Percentiles rank a stretch among this genome's conserved stretches.
phyloP scores from a whole-genome alignment of 2,329 filamentous ascomycete species.

The Coniochaeta hoffmannii region DNA sequence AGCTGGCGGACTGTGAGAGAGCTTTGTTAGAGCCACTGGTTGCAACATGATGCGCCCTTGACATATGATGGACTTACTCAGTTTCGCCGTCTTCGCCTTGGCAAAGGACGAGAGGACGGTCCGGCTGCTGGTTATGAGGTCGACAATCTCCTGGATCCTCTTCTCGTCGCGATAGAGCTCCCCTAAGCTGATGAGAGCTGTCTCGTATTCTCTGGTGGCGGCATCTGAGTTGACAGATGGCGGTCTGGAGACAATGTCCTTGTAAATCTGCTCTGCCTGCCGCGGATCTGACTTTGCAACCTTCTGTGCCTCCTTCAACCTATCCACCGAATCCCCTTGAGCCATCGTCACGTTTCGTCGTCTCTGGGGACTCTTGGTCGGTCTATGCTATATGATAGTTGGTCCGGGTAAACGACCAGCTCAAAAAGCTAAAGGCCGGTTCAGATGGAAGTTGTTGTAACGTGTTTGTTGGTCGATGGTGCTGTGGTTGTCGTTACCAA shows the following conservation, averaged over 20 bases:
- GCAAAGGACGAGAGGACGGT: conserved; percentile 92
- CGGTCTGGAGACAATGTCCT: conserved; percentile 79
- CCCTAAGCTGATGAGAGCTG: conserved; percentile 78
- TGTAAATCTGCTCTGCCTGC: conserved; percentile 82
- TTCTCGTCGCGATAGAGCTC: conserved; percentile 88
- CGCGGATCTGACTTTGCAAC: conserved; percentile 70
- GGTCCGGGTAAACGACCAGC: background rate
- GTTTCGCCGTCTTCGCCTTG: conserved; percentile 96
- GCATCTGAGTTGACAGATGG: conserved; percentile 77
- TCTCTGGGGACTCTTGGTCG: background rate
- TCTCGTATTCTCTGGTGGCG: conserved; percentile 86
- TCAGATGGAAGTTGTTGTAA: background rate
- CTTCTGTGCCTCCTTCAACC: conserved; percentile 85
- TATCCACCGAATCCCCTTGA: conserved; percentile 45
- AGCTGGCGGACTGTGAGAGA: conserved; percentile 75
- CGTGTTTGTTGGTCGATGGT: background rate
- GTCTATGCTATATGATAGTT: background rate
- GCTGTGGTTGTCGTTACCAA: background rate
- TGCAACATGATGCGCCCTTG: background rate
- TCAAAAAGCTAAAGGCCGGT: background rate
- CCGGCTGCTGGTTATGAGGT: conserved; percentile 83
- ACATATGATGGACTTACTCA: conserved; percentile 57
- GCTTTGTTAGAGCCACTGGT: background rate
- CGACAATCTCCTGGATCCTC: conserved; percentile 76
- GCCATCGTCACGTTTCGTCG: conserved; percentile 34